phyloP scores from a whole-genome alignment of 2,329 filamentous ascomycete genomes.

The Stagonosporopsis cucurbitacearum region DNA sequence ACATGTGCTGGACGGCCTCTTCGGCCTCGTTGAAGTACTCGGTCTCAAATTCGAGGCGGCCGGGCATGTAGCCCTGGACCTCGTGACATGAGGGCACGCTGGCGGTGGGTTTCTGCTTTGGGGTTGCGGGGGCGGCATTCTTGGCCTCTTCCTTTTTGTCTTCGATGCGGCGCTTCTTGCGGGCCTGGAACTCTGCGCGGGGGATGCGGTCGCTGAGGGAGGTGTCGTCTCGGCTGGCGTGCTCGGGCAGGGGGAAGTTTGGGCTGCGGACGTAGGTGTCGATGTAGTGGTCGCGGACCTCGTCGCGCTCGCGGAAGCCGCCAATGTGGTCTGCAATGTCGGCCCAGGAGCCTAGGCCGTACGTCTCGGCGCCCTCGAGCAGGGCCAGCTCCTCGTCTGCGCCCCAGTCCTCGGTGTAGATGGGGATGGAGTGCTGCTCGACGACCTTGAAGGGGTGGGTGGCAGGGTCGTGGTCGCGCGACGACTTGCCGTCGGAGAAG shows the following conservation, averaged over 20 bases:
- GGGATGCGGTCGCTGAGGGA: constrained; percentile 80
- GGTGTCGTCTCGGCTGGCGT: constrained; percentile 82
- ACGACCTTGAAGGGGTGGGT: constrained; percentile 92
- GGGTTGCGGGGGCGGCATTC: constrained; percentile 79
- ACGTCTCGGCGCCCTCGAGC: constrained; percentile 92
- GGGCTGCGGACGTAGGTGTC: constrained; percentile 83
- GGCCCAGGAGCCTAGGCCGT: constrained; percentile 95
- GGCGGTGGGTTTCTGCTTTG: constrained; percentile 94
- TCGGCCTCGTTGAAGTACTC: constrained; percentile 98
- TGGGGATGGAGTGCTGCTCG: constrained; percentile 97
- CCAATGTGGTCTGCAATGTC: constrained; percentile 98
- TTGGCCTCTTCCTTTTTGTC: constrained; percentile 87
- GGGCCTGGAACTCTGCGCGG: constrained; percentile 88
- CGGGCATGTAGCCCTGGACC: constrained; percentile 98
- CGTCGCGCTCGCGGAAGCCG: constrained; percentile 90
- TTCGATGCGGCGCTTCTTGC: constrained; percentile 93
- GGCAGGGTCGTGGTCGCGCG: constrained; percentile 83
- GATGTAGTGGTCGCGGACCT: constrained; percentile 94
- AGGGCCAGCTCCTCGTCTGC: constrained; percentile 95
- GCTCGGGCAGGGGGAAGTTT: constrained; percentile 83
- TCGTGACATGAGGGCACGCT: constrained; percentile 97
- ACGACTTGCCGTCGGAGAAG: constrained; percentile 81
- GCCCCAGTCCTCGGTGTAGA: constrained; percentile 94
- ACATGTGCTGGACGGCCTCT: constrained; percentile 97
- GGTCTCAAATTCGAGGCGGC: constrained; percentile 94